Conservation (phyloP, 2,329 filamentous ascomycete genomes). For the Aspergillus sp. region DNA sequence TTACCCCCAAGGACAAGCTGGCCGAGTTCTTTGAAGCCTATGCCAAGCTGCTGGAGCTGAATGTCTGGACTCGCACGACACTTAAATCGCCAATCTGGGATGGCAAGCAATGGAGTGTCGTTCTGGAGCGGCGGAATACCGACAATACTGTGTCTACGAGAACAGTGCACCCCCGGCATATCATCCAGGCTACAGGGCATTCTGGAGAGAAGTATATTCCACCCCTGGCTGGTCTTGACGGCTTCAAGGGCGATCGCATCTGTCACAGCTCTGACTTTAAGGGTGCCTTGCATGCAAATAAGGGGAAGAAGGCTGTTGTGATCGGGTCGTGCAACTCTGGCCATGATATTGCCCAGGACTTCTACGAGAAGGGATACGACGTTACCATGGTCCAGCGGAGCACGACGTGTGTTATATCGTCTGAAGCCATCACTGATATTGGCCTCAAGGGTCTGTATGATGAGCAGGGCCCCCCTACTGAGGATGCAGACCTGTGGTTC, state of each 20-base stretch:
- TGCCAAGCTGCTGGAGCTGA: slow-evolving; percentile 64
- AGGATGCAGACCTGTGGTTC: slow-evolving; percentile 64
- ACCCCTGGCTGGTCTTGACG: slow-evolving; percentile 48
- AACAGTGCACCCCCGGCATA: slow-evolving; percentile 60
- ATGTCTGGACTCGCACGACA: slow-evolving; percentile 62
- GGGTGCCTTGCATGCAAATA: slow-evolving; percentile 48
- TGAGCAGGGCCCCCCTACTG: slow-evolving; percentile 54
- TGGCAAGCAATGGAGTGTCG: slow-evolving; percentile 56
- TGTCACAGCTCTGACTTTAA: slow-evolving; percentile 64
- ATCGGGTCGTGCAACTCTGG: slow-evolving; percentile 68
- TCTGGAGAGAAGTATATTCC: slow-evolving; percentile 62
- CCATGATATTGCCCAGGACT: slow-evolving; percentile 70
- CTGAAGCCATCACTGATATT: slow-evolving; percentile 54
- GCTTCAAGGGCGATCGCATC: slow-evolving; percentile 59
- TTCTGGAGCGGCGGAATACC: slow-evolving; percentile 45
- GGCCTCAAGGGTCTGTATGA: slow-evolving; percentile 53
- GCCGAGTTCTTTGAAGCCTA: slow-evolving; percentile 69
- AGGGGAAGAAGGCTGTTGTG: slow-evolving; percentile 63
- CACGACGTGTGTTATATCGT: slow-evolving; percentile 64
- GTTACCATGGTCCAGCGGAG: slow-evolving; percentile 43
- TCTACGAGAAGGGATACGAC: slow-evolving; percentile 63
- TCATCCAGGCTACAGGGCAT: slow-evolving; percentile 68
- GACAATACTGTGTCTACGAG: slow-evolving; percentile 48
- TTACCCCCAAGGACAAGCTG: slow-evolving; percentile 70
- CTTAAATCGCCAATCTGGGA: slow-evolving; percentile 50